A percentile compares a stretch with the other conserved stretches of the same genome.
These are phyloP conservation scores for Gossypium turneri DNA, from an alignment of 345 rosid genomes.

Conservation along the genomic window DNA sequence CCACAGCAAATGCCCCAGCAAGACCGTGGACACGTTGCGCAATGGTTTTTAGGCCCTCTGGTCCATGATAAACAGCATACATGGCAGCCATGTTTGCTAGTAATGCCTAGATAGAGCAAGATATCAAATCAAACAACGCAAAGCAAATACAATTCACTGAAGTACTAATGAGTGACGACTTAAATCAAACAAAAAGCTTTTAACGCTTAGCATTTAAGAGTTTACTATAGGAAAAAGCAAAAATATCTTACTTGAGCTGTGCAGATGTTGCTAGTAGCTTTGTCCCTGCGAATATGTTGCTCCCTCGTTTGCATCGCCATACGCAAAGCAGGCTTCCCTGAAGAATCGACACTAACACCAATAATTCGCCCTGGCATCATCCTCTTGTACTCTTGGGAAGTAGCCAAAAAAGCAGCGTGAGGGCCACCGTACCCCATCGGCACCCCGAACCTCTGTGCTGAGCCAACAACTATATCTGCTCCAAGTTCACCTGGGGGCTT, in stretches of 20 bases:
- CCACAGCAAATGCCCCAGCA: conserved; percentile 78
- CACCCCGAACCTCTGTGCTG: conserved; percentile 95
- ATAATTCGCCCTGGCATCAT: conserved; percentile 98
- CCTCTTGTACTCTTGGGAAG: conserved; percentile 97
- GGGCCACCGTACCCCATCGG: conserved; percentile 99
- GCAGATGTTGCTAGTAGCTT: conserved; percentile 99
- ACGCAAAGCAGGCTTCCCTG: conserved; percentile 88
- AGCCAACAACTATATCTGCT: conserved; percentile 93
- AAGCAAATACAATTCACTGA: not conserved
- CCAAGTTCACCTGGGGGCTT: conserved; percentile 97
- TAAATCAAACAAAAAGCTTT: not conserved
- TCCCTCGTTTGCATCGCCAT: conserved; percentile 99
- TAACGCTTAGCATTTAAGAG: not conserved
- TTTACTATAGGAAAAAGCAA: not conserved
- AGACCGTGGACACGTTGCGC: conserved; percentile 92
- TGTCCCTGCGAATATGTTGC: conserved; percentile 97
- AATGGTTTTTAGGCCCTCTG: conserved; percentile 76
- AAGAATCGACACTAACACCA: conserved; percentile 90
- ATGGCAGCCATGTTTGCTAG: conserved; percentile 99
- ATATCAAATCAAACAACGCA: conserved; percentile 18
- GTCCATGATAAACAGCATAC: conserved; percentile 98
- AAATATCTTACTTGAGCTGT: conserved; percentile 83
- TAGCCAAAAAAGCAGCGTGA: conserved; percentile 95
- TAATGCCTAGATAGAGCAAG: conserved; percentile 57
- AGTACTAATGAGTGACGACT: not conserved